phyloP scores from a whole-genome alignment of 129 eudicot genomes.

The Helianthus annuus region HanXRQr2.0-SUNRISE NC_035440.2:18409047-18409546 shows the following conservation, averaged over 20 bases:
- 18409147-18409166: slow-evolving; percentile 56
- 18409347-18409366: slow-evolving; percentile 31
- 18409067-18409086: slow-evolving; percentile 44
- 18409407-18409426: slow-evolving; percentile 59
- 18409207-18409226: slow-evolving; percentile 59
- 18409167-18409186: slow-evolving; percentile 67
- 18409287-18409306: slow-evolving; percentile 25
- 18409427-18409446: slow-evolving; percentile 66
- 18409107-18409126: slow-evolving; percentile 47
- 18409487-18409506: not conserved
- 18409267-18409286: slow-evolving; percentile 46
- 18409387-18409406: slow-evolving; percentile 60
- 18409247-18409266: slow-evolving; percentile 46
- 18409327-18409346: not conserved
- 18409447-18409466: slow-evolving; percentile 74
- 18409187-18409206: slow-evolving; percentile 53
- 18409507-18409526: not conserved
- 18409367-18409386: slow-evolving; percentile 47
- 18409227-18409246: slow-evolving; percentile 72
- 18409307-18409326: not conserved
- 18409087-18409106: slow-evolving; percentile 32
- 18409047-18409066: slow-evolving; percentile 44
- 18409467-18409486: slow-evolving; percentile 7
- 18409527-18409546: too few relatives aligned
- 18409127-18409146: slow-evolving; percentile 50